Conservation (phyloP, 2,329 filamentous ascomycete genomes). For the Diplodia intermedia region DNA sequence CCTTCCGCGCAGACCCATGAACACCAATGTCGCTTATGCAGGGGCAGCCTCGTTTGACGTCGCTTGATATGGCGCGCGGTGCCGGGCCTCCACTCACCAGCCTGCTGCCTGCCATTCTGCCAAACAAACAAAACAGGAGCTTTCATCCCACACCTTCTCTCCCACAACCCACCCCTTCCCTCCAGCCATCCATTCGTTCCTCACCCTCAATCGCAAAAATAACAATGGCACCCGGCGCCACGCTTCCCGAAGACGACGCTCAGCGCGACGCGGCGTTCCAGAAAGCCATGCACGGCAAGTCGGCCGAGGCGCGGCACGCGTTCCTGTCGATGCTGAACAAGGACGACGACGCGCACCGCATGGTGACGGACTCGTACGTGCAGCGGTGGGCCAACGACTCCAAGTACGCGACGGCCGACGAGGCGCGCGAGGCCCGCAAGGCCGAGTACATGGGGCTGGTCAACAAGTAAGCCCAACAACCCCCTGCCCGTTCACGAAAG, state of each 20-base stretch:
- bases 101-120: not conserved
- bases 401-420: slow-evolving; percentile 82
- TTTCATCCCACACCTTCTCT: not conserved
- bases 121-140: not conserved
- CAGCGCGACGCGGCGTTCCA: slow-evolving; percentile 88
- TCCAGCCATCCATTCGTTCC: too few relatives aligned
- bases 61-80: not conserved
- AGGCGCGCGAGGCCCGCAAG: slow-evolving; percentile 83
- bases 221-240: not conserved
- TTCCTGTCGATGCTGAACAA: slow-evolving; percentile 79
- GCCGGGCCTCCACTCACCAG: not conserved
- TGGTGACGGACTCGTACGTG: slow-evolving; percentile 89
- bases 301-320: slow-evolving; percentile 72
- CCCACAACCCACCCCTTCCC: not conserved
- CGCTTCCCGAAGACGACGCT: slow-evolving; percentile 80
- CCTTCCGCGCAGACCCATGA: not conserved
- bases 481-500: too few relatives aligned
- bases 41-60: not conserved
- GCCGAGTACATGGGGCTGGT: slow-evolving; percentile 90
- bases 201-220: too few relatives aligned
- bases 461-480: slow-evolving; percentile 67
- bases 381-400: slow-evolving; percentile 94
- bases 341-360: slow-evolving; percentile 77
- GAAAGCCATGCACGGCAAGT: slow-evolving; percentile 81
- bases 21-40: slow-evolving; percentile 21